Percentiles rank a stretch among this genome's conserved stretches.
These are phyloP conservation scores for Eragrostis nindensis DNA, from an alignment of 176 grass and related monocot genomes.

Conservation along the genomic window DNA sequence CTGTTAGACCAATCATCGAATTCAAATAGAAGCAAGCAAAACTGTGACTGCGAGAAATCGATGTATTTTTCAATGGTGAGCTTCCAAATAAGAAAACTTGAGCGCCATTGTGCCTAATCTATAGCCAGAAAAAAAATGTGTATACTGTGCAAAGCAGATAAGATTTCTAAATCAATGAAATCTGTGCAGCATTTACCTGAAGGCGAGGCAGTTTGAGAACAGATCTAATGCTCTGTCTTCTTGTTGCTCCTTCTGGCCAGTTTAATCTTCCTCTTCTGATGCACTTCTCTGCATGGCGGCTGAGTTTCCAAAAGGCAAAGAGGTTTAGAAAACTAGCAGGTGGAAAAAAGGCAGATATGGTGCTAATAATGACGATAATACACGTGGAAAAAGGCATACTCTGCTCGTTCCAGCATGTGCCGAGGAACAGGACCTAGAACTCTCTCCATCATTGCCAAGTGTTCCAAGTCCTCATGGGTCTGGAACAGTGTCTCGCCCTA, in stretches of 20 bases:
- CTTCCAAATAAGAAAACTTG: not conserved
- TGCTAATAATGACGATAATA: not conserved
- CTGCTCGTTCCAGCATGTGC: slow-evolving; percentile 52
- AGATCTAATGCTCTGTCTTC: slow-evolving; percentile 59
- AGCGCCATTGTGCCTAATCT: not conserved
- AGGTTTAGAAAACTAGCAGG: not conserved
- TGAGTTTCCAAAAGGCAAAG: slow-evolving; percentile 24
- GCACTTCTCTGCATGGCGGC: slow-evolving; percentile 55
- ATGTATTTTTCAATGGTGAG: not conserved
- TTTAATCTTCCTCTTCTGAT: slow-evolving; percentile 61
- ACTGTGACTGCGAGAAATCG: not conserved
- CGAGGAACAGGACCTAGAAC: slow-evolving; percentile 66
- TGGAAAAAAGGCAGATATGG: not conserved
- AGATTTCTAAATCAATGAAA: too few relatives aligned
- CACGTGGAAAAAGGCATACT: slow-evolving; percentile 31
- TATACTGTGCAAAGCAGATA: too few relatives aligned
- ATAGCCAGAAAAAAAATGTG: too few relatives aligned
- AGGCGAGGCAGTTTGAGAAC: slow-evolving; percentile 64
- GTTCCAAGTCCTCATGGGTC: slow-evolving; percentile 70
- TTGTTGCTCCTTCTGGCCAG: slow-evolving; percentile 63
- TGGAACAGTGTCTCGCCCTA: slow-evolving; percentile 71
- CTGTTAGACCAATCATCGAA: not conserved
- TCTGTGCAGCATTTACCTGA: slow-evolving; percentile 37
- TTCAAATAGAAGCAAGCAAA: not conserved
- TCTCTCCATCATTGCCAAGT: slow-evolving; percentile 83